Evolutionary conservation across 2,329 filamentous ascomycete species (phyloP), one percentile per base, ranked within the genome.

Genomic region (Dothistroma septosporum): DNA sequence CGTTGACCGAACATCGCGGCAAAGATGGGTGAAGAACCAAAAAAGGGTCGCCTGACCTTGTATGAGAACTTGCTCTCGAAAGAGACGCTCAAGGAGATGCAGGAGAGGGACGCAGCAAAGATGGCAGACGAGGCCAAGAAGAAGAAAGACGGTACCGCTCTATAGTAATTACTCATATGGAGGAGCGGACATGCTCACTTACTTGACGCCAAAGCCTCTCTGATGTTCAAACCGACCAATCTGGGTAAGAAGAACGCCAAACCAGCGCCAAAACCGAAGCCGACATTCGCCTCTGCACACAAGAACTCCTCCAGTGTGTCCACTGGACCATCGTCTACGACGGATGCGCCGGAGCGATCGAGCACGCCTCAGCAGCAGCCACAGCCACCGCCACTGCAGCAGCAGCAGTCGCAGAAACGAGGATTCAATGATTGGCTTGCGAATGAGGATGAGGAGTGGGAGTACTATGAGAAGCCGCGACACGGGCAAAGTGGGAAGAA

Each of bases 191-290:
- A 49, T 67, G 69, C 82, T 85, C 77, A 84, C 79, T 74, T 76
- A 70, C 75, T 64, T 70, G 66, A 57, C 31, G 28, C 24, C 68
- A 69, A 76, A 83, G 81, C 84, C 75, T 85, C 89, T 70, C 82
- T 95, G 64, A 88, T 89, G 75, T 96, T 96, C 78, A 91, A 95
- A 74, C 91, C 91, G 55, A 92, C 92, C 66, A 90, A 90, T 70
- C 85, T 67, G 59, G 63, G 63, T 32, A 63, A 57, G 49, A 66
- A 67, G 62, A 63, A 61, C 53, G 55, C 58, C 55, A 86, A 91
- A 70, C 68, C 72, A 80, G 87, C 84, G 73, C 75, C 82, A 47
- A 87, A 86, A 69, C 72, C 81, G 41, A 93, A 92, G 72, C 76
- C 84, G 6, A 75, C 80, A 57, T 83, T 89, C 57, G 79, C 55